phyloP scores from a whole-genome alignment of 2,329 filamentous ascomycete genomes.

The Aspergillus sp. region DNA sequence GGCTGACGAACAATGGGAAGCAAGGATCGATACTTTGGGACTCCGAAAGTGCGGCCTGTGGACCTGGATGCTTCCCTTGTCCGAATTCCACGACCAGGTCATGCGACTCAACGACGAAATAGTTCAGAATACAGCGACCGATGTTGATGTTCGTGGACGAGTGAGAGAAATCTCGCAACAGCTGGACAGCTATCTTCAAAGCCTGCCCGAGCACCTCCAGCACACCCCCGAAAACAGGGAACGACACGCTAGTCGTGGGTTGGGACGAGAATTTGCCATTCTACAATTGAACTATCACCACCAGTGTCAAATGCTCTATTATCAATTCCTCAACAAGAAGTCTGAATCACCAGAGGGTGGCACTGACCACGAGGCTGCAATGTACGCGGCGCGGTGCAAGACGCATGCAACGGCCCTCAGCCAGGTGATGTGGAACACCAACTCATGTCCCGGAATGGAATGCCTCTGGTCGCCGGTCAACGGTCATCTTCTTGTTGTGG shows the following conservation, averaged over 20 bases:
- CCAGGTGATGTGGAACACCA: slow-evolving; percentile 9
- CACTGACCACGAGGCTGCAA: background rate
- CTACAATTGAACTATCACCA: slow-evolving; percentile 3
- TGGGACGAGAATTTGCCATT: slow-evolving; percentile 6
- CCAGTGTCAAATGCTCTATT: slow-evolving; percentile 6
- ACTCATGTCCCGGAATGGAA: slow-evolving; percentile 3
- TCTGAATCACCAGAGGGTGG: background rate
- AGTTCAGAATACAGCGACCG: background rate
- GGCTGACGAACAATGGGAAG: background rate
- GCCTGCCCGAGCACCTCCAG: background rate
- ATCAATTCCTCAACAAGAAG: slow-evolving; percentile 5
- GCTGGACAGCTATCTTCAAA: background rate
- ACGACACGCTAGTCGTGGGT: background rate
- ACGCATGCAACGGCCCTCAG: slow-evolving; percentile 2
- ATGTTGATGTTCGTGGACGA: background rate
- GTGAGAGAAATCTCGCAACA: background rate
- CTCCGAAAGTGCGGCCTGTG: slow-evolving; percentile 1
- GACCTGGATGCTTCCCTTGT: slow-evolving; percentile 7
- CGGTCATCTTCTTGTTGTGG: slow-evolving; percentile 4
- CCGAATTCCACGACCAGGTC: slow-evolving; percentile 2
- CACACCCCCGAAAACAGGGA: slow-evolving; percentile 3
- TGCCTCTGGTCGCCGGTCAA: slow-evolving; percentile 10
- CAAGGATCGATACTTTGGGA: background rate
- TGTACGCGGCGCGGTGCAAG: slow-evolving; percentile 8
- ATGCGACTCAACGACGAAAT: slow-evolving; percentile 7